Base-by-base conservation (phyloP, 169 alveolate genomes). In the Miamiensis avidus region DNA sequence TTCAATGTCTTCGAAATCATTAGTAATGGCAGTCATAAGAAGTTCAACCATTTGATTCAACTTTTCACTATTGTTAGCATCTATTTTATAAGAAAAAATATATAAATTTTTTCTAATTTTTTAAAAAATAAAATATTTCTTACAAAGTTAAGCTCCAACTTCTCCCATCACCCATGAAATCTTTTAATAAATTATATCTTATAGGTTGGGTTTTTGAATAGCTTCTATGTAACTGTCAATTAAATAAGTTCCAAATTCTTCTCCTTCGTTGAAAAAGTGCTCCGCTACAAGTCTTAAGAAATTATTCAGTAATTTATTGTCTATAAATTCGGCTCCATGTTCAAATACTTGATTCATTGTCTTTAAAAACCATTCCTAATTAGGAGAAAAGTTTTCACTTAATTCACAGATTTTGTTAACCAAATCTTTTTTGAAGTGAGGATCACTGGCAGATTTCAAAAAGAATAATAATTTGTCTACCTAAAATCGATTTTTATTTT, bases 351-450 rank as follows among this genome's bases (percentile, higher is more conserved):
- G 95, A 92, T 94, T 95, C 96, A 95, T 95, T 29, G 97, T 95
- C 86, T 91, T 92, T 29, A 96, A 89, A 78, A 93, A 96, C 98
- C 98, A 96, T 25, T 91, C 92, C 85, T 95, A 93, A 78, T 90
- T 92, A 64, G 99, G 98, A 25, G 98, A 96, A 86, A 91, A 96
- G 84, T 96, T 92, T 85, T 98, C 99, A 76, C 97, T 95, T 64
- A 96, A 89, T 72, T 87, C 88, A 26, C 96, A 90, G 20, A 98
- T 96, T 85, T 95, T 96, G 27, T 83, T 90, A 28, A 95, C 97
- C n/a, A 97, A 86, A 77, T 96, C 98, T 84, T 94, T 94, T 85
- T 97, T 90, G n/a, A 95, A 95, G 76, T 90, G 95, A 34, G 94
- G 89, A 86, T 97, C 99, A 29, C 86, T 83, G 31, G 98, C 92